phyloP scores from a whole-genome alignment of 441 rosid genomes.

The Breynia disticha region DNA sequence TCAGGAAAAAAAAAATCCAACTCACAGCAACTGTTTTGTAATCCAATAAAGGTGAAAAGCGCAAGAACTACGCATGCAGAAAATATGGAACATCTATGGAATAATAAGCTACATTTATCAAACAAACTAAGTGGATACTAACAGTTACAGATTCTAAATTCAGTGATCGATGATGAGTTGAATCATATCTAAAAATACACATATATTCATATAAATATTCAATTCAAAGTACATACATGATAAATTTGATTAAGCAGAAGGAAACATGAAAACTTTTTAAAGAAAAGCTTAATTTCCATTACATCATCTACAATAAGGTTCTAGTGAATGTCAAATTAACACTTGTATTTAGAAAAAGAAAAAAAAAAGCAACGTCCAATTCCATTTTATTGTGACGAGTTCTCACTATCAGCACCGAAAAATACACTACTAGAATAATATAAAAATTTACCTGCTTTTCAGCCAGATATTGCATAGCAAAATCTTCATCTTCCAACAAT shows the following conservation, averaged over 20 bases:
- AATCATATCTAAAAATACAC: too few relatives aligned
- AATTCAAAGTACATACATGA: too few relatives aligned
- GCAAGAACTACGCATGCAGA: too few relatives aligned
- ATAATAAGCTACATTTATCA: too few relatives aligned
- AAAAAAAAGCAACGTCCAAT: background rate
- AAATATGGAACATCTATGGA: too few relatives aligned
- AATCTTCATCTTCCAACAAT: slow-evolving; percentile 65
- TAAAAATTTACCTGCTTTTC: slow-evolving; percentile 58
- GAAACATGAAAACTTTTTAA: background rate
- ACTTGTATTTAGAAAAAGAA: background rate
- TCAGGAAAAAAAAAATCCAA: background rate
- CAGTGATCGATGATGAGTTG: too few relatives aligned
- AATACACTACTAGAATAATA: slow-evolving; percentile 7
- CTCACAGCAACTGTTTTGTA: too few relatives aligned
- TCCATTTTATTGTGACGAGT: slow-evolving; percentile 2
- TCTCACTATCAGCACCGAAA: slow-evolving; percentile 2
- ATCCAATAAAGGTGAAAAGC: too few relatives aligned
- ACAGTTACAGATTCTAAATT: too few relatives aligned
- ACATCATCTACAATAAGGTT: background rate
- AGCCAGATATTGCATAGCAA: slow-evolving; percentile 67
- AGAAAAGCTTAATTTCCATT: too few relatives aligned
- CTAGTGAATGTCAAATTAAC: background rate
- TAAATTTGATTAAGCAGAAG: background rate
- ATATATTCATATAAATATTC: too few relatives aligned
- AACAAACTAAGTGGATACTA: too few relatives aligned